Evolutionary conservation across 2,329 filamentous ascomycete genomes (phyloP).

Genomic region (Cytospora piceicola): DNA sequence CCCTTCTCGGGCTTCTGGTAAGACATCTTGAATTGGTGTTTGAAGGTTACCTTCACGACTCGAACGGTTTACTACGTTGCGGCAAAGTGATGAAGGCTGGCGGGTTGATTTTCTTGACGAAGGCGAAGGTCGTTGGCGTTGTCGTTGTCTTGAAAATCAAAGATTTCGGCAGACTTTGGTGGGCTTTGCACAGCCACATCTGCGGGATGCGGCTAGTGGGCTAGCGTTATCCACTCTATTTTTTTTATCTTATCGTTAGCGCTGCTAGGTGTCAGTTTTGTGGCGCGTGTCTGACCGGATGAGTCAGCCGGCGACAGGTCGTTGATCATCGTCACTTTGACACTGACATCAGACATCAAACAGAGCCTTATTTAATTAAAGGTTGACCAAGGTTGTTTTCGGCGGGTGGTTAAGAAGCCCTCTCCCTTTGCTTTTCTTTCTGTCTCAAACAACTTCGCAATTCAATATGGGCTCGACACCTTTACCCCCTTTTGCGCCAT

Average conservation of each 20-base stretch:
- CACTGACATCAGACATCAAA: conserved; percentile 4
- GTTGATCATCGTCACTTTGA: conserved; percentile 1
- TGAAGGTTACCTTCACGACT: conserved; percentile 71
- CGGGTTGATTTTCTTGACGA: conserved; percentile 32
- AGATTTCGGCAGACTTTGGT: conserved; percentile 17
- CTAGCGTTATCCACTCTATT: background rate
- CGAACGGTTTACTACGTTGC: conserved; percentile 68
- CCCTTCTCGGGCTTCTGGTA: conserved; percentile 96
- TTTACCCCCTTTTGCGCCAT: conserved; percentile 75
- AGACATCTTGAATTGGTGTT: conserved; percentile 69
- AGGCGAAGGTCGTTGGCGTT: conserved; percentile 9
- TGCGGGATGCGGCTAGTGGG: background rate
- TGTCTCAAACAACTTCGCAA: background rate
- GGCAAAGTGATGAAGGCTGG: conserved; percentile 78
- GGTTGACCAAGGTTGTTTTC: background rate
- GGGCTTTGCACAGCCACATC: background rate
- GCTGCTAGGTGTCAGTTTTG: background rate
- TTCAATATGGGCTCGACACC: conserved; percentile 43
- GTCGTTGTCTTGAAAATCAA: conserved; percentile 14
- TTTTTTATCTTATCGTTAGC: background rate
- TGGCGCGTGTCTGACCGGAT: conserved; percentile 10
- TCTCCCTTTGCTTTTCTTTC: background rate
- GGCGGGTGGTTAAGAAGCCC: too few relatives aligned
- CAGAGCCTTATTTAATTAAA: background rate
- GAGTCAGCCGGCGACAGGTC: conserved; percentile 29